Evolutionary conservation across 208 protist species (phyloP), one percentile per base, ranked within the genome.

Genomic region (Acanthamoeba castellanii): DNA sequence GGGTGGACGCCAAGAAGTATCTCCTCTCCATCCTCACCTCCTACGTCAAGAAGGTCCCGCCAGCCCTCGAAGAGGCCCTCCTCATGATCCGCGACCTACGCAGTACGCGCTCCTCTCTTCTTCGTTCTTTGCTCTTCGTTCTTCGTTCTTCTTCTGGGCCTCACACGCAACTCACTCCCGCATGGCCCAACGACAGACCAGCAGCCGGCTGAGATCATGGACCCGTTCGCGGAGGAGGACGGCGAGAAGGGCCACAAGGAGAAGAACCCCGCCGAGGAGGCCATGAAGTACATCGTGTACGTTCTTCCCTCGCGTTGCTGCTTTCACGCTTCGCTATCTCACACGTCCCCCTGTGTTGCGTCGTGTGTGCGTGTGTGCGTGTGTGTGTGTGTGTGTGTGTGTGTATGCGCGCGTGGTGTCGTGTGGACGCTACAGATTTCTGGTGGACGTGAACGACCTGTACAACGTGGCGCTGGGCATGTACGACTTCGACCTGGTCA

Each of bases 401-500:
- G 25, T 68, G 61, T 8, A 76, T 37, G 66, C 16, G 30, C 13
- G 66, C 66, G 20, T 74, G 20, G 66, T 22, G 20, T 8, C 66
- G 32, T 8, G 32, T 27, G 8, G 30, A 37, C 32, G 14, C 14
- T 22, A 11, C 9, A 82, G 74, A 9, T 82, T 82, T 34, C 88
- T 98, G 11, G 95, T 96, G 25, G 95, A 97, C 85, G 97, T 97
- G 22, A 88, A 97, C 45, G 72, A 95, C 55, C 68, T 98, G 4
- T 98, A 96, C 57, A 92, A 97, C 68, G 81, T 95, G 32, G 97
- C 97, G 0, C 90, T 98, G 4, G 97, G 96, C 57, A 96, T 95
- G 32, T 98, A 98, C 68, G 95, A 98, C 87, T 97, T 98, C 70
- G 96, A 97, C 20, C 72, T 98, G 37, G 96, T 95, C 3, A 57